These are phyloP conservation scores for Castanea mollissima DNA, from an alignment of 306 rosid species.

Conservation along the genomic window DNA sequence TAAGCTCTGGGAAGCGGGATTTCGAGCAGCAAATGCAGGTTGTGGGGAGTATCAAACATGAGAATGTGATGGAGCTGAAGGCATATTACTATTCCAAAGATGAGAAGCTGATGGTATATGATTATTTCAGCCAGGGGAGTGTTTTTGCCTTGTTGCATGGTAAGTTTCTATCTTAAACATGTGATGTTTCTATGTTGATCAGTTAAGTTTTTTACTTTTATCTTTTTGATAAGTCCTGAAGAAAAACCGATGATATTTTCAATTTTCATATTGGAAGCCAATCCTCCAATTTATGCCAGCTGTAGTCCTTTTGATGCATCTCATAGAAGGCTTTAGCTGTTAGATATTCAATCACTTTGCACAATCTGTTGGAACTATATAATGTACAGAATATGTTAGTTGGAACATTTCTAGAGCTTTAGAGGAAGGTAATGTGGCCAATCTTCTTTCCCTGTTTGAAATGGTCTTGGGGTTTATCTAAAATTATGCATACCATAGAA, in stretches of 20 bases:
- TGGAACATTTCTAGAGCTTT: not conserved
- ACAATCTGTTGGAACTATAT: not conserved
- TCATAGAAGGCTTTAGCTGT: not conserved
- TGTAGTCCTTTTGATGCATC: not conserved
- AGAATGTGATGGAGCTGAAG: slow-evolving; percentile 78
- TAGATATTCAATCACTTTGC: not conserved
- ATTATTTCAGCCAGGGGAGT: slow-evolving; percentile 65
- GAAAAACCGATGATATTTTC: not conserved
- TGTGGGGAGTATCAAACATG: slow-evolving; percentile 76
- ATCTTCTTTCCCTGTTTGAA: not conserved
- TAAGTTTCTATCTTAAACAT: slow-evolving; percentile 30
- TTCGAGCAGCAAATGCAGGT: slow-evolving; percentile 85
- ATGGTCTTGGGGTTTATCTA: not conserved
- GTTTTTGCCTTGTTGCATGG: slow-evolving; percentile 76
- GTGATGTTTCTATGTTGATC: not conserved
- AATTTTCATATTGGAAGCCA: not conserved
- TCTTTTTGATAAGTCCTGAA: not conserved
- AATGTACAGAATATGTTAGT: not conserved
- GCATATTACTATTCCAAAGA: slow-evolving; percentile 79
- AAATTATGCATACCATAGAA: too few species aligned
- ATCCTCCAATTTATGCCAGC: not conserved
- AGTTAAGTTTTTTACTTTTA: not conserved
- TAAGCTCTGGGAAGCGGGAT: slow-evolving; percentile 59
- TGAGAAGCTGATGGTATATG: slow-evolving; percentile 72
- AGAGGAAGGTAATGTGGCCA: not conserved